Base-by-base conservation (phyloP, 2,329 filamentous ascomycete genomes). In the Hymenoscyphus scutula region DNA sequence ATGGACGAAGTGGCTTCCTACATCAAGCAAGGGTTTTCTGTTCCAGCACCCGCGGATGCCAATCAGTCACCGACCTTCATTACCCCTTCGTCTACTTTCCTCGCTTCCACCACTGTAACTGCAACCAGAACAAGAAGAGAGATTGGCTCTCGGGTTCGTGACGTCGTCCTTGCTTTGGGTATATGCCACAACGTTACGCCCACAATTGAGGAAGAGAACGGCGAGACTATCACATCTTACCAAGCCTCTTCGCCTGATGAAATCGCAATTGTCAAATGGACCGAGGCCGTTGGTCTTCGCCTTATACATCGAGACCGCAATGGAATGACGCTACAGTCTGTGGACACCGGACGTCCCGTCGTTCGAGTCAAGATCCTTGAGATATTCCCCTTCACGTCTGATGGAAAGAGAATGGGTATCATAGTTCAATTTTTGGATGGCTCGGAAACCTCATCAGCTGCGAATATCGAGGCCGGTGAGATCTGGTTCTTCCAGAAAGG, bases 401-500 rank as follows among this genome's bases (percentile, higher is more conserved):
- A 98, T 68, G 94, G 94, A 68, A 99, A 99, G 77, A 87, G 95
- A 59, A 99, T 99, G 95, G 95, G 96, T 10, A 94, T 99, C 63
- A 89, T 99, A 64, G 91, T 97, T 23, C 89, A 93, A 69, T 97
- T 98, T 72, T 82, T 88, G 30, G 84, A 89, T 15, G 80, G 80
- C 34, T 80, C 81, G 1, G 78, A 83, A 1, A 70, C 77, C 0
- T 74, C 82, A 2, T 79, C 82, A 1, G 69, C 74, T 6, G 77
- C 79, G 0, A 77, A 78, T 45, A 77, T 85, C 11, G 80, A 81
- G 11, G 81, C 81, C 55, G 87, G 90, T 15, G 94, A 98, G 73
- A 94, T 98, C 32, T 97, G 94, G 90, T 99, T 99, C 78, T 98
- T 94, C 73, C 93, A 99, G 72, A 99, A 99, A 77, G 95, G 95